phyloP scores from a whole-genome alignment of 1,139 yeast species.

The Lodderomyces parapsilosis region DNA sequence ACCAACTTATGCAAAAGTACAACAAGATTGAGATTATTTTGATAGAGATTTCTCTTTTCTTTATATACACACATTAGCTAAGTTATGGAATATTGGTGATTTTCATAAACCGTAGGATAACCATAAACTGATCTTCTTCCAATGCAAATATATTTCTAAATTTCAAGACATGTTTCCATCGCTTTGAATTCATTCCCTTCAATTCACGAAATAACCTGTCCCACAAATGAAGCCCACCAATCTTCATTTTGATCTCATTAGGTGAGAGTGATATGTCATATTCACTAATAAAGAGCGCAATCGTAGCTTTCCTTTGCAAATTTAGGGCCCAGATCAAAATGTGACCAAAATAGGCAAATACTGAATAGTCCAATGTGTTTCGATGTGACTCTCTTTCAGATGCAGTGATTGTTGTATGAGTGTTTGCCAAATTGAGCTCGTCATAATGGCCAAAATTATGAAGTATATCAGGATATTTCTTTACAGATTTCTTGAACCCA shows the following conservation, averaged over 20 bases:
- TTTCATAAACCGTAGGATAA: constrained; percentile 39
- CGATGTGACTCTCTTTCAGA: constrained; percentile 35
- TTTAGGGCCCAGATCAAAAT: constrained; percentile 41
- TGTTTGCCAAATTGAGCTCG: constrained; percentile 35
- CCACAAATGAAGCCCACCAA: constrained; percentile 49
- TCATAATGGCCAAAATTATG: constrained; percentile 32
- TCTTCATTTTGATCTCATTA: constrained; percentile 17
- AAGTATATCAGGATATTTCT: constrained; percentile 27
- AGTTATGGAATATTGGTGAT: constrained; percentile 12
- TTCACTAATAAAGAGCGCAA: constrained; percentile 17
- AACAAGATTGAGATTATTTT: constrained; percentile 45
- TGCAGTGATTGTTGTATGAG: constrained; percentile 36
- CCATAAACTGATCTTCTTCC: constrained; percentile 45
- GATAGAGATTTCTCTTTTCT: neutral
- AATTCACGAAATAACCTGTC: constrained; percentile 38
- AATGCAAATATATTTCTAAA: constrained; percentile 39
- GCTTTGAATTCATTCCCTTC: constrained; percentile 37
- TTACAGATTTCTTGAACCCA: constrained; percentile 34
- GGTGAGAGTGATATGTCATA: constrained; percentile 17
- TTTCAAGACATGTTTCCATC: constrained; percentile 48
- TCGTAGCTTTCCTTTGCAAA: constrained; percentile 23
- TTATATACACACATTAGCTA: neutral
- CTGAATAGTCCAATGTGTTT: constrained; percentile 40
- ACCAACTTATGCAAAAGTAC: constrained; percentile 97
- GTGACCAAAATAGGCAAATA: constrained; percentile 41